Evolutionary conservation across 495 filamentous ascomycete genomes (phyloP), one percentile per base, ranked within the genome.

Genomic region (Cairneyella variabilis): DNA sequence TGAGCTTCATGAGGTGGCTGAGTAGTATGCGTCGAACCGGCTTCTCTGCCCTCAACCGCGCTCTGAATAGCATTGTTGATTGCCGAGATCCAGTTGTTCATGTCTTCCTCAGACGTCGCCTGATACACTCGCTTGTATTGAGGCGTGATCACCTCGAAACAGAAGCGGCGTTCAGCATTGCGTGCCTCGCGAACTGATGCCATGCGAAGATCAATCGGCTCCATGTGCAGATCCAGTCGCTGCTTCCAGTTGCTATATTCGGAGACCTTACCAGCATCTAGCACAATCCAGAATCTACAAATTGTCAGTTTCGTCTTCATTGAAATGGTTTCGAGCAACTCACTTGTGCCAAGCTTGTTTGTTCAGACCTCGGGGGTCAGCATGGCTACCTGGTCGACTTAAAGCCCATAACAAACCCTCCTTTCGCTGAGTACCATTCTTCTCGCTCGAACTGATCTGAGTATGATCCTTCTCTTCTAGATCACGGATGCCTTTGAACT

Each of bases 191-290:
- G 84, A 9, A 99, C 95, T 4, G 95, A 97, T 17, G 95, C 93
- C 80, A 97, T 90, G 23, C 91, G 86, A 36, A 99, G 75, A 67
- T 99, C 95, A 55, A 99, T 99, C 2, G 93, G 93, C 7, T 99
- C 93, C 83, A 96, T 97, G 65, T 99, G 93, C 28, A 97, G 75
- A 67, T 97, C 95, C 41, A 97, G 79, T 68, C 85, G 89, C 65
- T 97, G 89, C 70, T 99, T 99, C 93, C 93, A 99, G 68, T 99
- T 97, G 64, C 90, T 95, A 68, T 99, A 97, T 63, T 99, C 93
- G 1, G 93, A 96, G 25, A 99, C 73, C 66, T 91, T 95, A 3
- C 93, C 93, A 69, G 93, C 91, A 64, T 97, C 93, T 14, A 97
- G 77, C 1, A 97, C 95, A 57, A 99, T 92, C 93, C 93, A 99